A percentile compares a stretch with the other conserved stretches of the same genome.
These are phyloP conservation scores for Exophiala spinifera DNA, from an alignment of 2,329 filamentous ascomycete genomes.

Conservation along the genomic window DNA sequence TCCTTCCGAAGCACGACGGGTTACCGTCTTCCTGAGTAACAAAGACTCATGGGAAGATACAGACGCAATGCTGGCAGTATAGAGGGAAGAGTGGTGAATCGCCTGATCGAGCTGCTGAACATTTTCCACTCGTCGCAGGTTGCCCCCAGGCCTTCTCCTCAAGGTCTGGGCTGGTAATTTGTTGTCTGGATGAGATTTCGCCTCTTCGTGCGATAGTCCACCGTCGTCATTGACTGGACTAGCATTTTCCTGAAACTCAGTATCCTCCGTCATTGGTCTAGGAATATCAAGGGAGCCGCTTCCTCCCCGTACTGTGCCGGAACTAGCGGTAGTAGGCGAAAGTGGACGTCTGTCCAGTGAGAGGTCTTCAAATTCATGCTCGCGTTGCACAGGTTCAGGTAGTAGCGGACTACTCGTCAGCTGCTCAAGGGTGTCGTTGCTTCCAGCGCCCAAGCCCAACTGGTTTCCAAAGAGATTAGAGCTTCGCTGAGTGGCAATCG, in stretches of 20 bases:
- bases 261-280: not conserved
- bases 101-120: conserved; percentile 58
- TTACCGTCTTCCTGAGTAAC: conserved; percentile 29
- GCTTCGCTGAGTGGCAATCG: conserved; percentile 23
- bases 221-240: not conserved
- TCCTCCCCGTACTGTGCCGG: conserved; percentile 10
- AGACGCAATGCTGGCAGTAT: conserved; percentile 36
- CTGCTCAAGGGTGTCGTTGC: conserved; percentile 4
- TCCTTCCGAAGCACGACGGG: conserved; percentile 23
- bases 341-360: not conserved
- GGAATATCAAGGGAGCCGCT: not conserved
- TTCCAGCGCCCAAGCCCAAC: conserved; percentile 6
- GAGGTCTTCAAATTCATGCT: not conserved
- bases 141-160: conserved; percentile 70
- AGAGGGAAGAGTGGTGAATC: conserved; percentile 36
- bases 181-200: not conserved
- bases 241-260: not conserved
- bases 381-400: not conserved
- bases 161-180: conserved; percentile 52
- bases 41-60: conserved; percentile 30
- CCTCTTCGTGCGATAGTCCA: not conserved
- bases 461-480: conserved; percentile 18
- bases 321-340: conserved; percentile 18
- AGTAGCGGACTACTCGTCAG: not conserved
- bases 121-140: conserved; percentile 66